phyloP scores from a whole-genome alignment of 768 basidiomycete genomes.

The Clitopilus passeckerianus region DNA sequence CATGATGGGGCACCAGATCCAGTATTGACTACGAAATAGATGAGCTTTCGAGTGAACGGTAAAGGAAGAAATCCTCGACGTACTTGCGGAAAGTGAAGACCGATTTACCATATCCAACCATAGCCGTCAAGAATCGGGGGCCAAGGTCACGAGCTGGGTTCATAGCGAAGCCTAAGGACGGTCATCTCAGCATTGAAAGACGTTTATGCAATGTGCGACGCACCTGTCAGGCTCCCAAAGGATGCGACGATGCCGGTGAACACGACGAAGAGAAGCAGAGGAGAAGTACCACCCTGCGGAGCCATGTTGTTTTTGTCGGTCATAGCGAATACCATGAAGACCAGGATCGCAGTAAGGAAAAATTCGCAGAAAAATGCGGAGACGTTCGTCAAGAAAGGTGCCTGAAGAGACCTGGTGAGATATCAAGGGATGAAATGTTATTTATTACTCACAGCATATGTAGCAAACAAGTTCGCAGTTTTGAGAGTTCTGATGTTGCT shows the following conservation, averaged over 20 bases:
- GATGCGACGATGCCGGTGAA: conserved; percentile 54
- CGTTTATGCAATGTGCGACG: conserved; percentile 2
- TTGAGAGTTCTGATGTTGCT: conserved; percentile 36
- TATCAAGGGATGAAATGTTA: no score
- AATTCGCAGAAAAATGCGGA: conserved; percentile 46
- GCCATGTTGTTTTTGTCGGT: conserved; percentile 49
- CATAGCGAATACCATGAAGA: conserved; percentile 47
- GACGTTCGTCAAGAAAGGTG: conserved; percentile 33
- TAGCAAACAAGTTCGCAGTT: conserved; percentile 51
- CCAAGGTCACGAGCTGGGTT: conserved; percentile 75
- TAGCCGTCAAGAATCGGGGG: conserved; percentile 61
- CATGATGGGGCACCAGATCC: conserved; percentile 66
- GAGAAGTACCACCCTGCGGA: conserved; percentile 41
- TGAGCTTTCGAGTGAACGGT: conserved; percentile 10
- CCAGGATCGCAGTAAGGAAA: conserved; percentile 47
- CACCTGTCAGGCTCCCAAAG: conserved; percentile 59
- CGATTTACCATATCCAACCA: conserved; percentile 65
- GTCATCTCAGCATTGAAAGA: neutral
- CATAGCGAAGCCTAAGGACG: conserved; percentile 44
- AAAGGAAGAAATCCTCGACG: conserved; percentile 5
- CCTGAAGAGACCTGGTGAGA: no score
- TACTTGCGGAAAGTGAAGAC: conserved; percentile 43
- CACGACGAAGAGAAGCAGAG: conserved; percentile 23
- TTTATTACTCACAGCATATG: conserved; percentile 41
- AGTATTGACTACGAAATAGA: conserved; percentile 53